Evolutionary conservation across 306 rosid species (phyloP), one percentile per base, ranked within the genome.

Genomic region (Cajanus cajan): DNA sequence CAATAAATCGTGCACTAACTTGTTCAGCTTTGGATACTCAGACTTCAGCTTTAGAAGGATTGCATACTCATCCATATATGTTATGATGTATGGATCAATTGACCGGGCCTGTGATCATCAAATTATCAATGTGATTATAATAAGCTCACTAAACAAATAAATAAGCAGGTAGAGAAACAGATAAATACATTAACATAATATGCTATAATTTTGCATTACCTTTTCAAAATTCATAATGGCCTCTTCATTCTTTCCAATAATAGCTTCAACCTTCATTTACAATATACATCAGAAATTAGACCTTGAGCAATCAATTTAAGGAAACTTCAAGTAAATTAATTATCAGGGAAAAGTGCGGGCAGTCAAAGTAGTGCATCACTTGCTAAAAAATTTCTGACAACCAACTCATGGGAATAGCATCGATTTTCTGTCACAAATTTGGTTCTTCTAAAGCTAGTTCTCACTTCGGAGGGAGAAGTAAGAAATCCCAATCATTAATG

Each of bases 1-100:
- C 79, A 96, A 80, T 84, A 96, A 87, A 88, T 96, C 99, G 75
- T 90, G 90, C 39, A 93, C 99, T 54, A 96, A 83, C 82, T 91
- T 96, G 87, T 89, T 93, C 55, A 96, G 87, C 91, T 91, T 96
- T 52, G 96, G 83, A 86, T 82, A 87, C 85, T 93, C 97, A 65
- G 94, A 96, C 86, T 91, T 93, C n/a, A 85, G 80, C 87, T 93
- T 96, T 54, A 96, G 87, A 87, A 93, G 97, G 94, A 96, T 93
- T 76, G 99, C 99, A 89, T 91, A 96, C 86, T 96, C 99, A 89
- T 96, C 99, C 98, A 96, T 93, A 70, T 89, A 96, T 70, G 99
- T 96, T 63, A 91, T 55, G 75, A 89, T 68, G 71, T 84, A 96
- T 68, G 99, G 99, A 90, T 96, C 99, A 64, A 96, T 85, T 31